These are phyloP conservation scores for Carex arenaria DNA, from an alignment of 202 grass and related monocot species.

Conservation along the genomic window DNA sequence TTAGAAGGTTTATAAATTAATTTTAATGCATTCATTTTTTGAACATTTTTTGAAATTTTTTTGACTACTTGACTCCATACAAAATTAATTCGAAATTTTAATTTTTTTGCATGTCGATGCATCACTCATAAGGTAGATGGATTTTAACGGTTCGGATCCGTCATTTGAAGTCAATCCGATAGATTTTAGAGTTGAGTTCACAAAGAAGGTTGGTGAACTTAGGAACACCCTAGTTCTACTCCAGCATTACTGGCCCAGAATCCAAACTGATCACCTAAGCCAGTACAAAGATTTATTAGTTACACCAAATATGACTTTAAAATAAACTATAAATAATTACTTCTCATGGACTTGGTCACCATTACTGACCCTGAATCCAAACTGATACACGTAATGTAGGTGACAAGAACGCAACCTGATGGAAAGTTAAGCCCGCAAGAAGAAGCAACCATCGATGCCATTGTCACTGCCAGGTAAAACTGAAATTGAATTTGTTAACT, in stretches of 20 bases:
- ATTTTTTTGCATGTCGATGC: too few species aligned
- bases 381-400: slow-evolving; percentile 30
- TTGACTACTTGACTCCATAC: too few species aligned
- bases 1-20: too few species aligned
- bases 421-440: slow-evolving; percentile 75
- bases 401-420: slow-evolving; percentile 37
- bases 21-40: too few species aligned
- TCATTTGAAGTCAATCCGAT: too few species aligned
- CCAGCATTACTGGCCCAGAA: not conserved
- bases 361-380: not conserved
- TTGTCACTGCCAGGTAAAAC: slow-evolving; percentile 82
- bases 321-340: slow-evolving; percentile 17
- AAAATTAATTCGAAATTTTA: too few species aligned
- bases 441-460: slow-evolving; percentile 79
- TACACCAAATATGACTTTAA: slow-evolving; percentile 32
- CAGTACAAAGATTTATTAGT: not conserved
- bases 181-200: too few species aligned
- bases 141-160: too few species aligned
- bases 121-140: too few species aligned
- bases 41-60: too few species aligned
- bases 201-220: too few species aligned
- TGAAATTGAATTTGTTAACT: slow-evolving; percentile 23
- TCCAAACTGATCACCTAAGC: not conserved
- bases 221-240: too few species aligned
- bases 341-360: slow-evolving; percentile 9